Conservation (phyloP, 2,329 filamentous ascomycete genomes). For the Ophiocordyceps camponoti-leonardi region DNA sequence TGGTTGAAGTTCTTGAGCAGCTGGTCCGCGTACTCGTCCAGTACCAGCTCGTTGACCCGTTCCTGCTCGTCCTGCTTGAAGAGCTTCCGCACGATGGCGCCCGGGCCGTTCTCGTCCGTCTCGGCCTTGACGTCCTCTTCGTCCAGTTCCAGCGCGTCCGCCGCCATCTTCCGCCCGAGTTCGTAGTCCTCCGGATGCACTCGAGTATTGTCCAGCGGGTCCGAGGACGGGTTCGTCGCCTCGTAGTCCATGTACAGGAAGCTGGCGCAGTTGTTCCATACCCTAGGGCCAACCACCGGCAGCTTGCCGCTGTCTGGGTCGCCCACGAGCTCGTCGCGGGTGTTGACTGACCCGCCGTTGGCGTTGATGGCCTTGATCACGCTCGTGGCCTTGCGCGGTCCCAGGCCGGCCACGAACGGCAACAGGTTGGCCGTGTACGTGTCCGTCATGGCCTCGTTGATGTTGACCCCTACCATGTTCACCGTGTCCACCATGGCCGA, state of each 20-base stretch:
- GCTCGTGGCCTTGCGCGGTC: slow-evolving; percentile 76
- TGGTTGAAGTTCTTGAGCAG: slow-evolving; percentile 86
- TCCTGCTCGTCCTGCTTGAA: slow-evolving; percentile 88
- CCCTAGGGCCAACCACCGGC: slow-evolving; percentile 70
- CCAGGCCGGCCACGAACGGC: slow-evolving; percentile 80
- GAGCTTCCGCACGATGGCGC: slow-evolving; percentile 86
- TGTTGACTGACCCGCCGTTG: slow-evolving; percentile 73
- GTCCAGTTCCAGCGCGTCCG: slow-evolving; percentile 87
- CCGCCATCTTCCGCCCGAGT: slow-evolving; percentile 93
- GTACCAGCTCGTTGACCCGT: slow-evolving; percentile 84
- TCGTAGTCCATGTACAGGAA: slow-evolving; percentile 87
- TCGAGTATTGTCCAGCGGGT: slow-evolving; percentile 91
- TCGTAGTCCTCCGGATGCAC: slow-evolving; percentile 98
- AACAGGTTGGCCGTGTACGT: slow-evolving; percentile 71
- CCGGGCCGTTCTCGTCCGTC: slow-evolving; percentile 73
- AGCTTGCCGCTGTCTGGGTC: slow-evolving; percentile 64
- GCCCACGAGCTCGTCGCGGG: slow-evolving; percentile 74
- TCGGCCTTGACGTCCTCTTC: slow-evolving; percentile 97
- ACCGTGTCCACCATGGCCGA: slow-evolving; percentile 98
- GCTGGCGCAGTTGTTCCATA: slow-evolving; percentile 95
- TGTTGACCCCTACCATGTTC: slow-evolving; percentile 86
- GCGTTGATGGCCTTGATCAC: slow-evolving; percentile 63
- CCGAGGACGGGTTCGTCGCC: slow-evolving; percentile 60
- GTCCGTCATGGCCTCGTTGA: slow-evolving; percentile 79
- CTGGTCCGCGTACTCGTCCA: slow-evolving; percentile 95